Conservation (phyloP, 768 basidiomycete species). For the Pilatotrama ljubarskyi region DNA sequence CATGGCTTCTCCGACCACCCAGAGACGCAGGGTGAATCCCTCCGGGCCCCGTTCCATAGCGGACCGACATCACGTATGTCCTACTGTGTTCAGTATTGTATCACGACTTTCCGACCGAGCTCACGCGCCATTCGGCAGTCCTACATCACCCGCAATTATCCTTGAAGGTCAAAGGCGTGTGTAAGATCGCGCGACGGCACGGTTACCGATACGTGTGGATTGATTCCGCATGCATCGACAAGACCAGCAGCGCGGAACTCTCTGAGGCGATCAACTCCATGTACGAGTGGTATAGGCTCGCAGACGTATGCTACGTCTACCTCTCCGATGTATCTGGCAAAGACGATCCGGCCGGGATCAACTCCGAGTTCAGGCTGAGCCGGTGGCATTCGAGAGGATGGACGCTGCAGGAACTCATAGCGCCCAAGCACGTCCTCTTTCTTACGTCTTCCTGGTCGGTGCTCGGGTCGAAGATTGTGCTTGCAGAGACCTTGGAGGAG, state of each 20-base stretch:
- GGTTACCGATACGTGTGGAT: slow-evolving; percentile 4
- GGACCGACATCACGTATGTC: no score
- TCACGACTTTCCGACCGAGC: no score
- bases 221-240: slow-evolving; percentile 13
- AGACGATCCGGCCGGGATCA: neutral
- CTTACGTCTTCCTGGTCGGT: neutral
- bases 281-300: slow-evolving; percentile 6
- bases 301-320: slow-evolving; percentile 10
- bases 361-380: neutral
- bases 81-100: no score
- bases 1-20: no score
- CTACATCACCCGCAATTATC: neutral
- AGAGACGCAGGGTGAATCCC: no score
- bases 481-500: neutral
- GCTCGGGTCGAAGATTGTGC: neutral
- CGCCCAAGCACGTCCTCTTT: no score
- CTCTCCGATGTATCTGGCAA: slow-evolving; percentile 1
- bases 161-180: neutral
- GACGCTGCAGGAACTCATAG: no score
- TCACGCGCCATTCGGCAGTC: neutral
- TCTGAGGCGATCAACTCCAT: no score
- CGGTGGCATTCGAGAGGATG: slow-evolving; percentile 4
- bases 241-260: no score
- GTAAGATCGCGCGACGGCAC: slow-evolving; percentile 1
- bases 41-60: no score